Evolutionary conservation across 2,329 filamentous ascomycete species (phyloP).

Genomic region (Monilinia laxa): DNA sequence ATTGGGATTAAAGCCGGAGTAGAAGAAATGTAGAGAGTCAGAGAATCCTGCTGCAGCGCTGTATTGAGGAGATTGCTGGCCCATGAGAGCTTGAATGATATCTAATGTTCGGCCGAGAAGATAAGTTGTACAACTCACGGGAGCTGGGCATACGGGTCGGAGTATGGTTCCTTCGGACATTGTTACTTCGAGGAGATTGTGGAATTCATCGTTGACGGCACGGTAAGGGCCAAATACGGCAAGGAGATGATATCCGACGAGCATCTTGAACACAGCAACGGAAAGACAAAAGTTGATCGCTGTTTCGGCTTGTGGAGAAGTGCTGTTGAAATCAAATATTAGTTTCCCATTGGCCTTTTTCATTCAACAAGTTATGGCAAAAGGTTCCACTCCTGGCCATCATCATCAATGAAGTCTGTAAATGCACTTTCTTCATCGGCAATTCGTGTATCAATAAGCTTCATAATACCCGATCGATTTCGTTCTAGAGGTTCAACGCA

Average conservation of each 20-base stretch:
- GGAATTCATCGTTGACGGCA: conserved; percentile 12
- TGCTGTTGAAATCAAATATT: conserved; percentile 9
- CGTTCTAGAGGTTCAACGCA: conserved; percentile 10
- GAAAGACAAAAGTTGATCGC: conserved; percentile 19
- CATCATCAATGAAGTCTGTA: conserved; percentile 8
- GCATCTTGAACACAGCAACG: conserved; percentile 14
- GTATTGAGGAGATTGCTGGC: conserved; percentile 12
- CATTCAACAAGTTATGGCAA: conserved; percentile 13
- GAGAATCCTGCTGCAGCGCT: conserved; percentile 13
- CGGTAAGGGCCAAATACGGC: conserved; percentile 8
- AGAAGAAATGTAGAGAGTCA: conserved; percentile 18
- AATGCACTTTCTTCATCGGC: conserved; percentile 9
- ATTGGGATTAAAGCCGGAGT: conserved; percentile 15
- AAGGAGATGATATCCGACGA: conserved; percentile 12
- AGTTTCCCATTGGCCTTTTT: conserved; percentile 13
- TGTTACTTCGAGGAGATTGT: conserved; percentile 8
- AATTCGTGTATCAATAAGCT: conserved; percentile 16
- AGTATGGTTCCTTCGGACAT: conserved; percentile 13
- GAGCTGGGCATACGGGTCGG: neutral
- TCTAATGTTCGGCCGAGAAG: conserved; percentile 2
- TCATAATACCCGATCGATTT: conserved; percentile 10
- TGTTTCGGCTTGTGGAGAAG: conserved; percentile 16
- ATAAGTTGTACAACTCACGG: conserved; percentile 9
- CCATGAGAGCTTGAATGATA: conserved; percentile 16
- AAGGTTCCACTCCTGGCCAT: conserved; percentile 16